Percentiles rank a stretch among this genome's conserved stretches.
phyloP scores from a whole-genome alignment of 768 basidiomycete species.

The Lactarius pseudohatsudake region DNA sequence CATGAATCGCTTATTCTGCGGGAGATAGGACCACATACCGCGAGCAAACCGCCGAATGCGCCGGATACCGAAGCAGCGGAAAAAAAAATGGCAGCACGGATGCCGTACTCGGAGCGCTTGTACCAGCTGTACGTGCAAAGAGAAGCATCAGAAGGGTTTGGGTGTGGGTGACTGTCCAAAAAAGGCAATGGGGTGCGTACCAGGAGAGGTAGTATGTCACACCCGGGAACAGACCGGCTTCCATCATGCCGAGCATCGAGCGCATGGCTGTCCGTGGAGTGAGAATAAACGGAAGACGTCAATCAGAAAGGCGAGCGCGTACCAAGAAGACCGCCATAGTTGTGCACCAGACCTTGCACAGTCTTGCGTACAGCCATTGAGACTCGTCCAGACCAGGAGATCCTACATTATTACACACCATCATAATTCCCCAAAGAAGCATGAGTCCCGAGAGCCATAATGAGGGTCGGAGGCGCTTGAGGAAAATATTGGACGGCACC shows the following conservation, averaged over 20 bases:
- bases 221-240: slow-evolving; percentile 55
- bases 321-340: slow-evolving; percentile 71
- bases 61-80: slow-evolving; percentile 73
- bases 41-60: slow-evolving; percentile 77
- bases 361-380: slow-evolving; percentile 46
- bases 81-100: slow-evolving; percentile 49
- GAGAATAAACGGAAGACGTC: not conserved
- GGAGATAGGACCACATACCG: slow-evolving; percentile 41
- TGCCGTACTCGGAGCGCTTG: slow-evolving; percentile 74
- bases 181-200: slow-evolving; percentile 38
- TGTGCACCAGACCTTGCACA: slow-evolving; percentile 66
- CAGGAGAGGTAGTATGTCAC: slow-evolving; percentile 75
- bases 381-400: not conserved
- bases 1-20: not conserved
- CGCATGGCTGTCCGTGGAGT: slow-evolving; percentile 51
- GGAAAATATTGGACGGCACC: slow-evolving; percentile 71
- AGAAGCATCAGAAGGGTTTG: not conserved
- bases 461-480: slow-evolving; percentile 73
- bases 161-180: not conserved
- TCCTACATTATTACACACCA: slow-evolving; percentile 44
- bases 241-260: slow-evolving; percentile 71
- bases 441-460: slow-evolving; percentile 75
- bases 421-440: slow-evolving; percentile 73
- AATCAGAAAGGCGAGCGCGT: not conserved
- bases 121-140: slow-evolving; percentile 48